Evolutionary conservation across 2,329 filamentous ascomycete species (phyloP).

Genomic region (Hypoxylon sp.): DNA sequence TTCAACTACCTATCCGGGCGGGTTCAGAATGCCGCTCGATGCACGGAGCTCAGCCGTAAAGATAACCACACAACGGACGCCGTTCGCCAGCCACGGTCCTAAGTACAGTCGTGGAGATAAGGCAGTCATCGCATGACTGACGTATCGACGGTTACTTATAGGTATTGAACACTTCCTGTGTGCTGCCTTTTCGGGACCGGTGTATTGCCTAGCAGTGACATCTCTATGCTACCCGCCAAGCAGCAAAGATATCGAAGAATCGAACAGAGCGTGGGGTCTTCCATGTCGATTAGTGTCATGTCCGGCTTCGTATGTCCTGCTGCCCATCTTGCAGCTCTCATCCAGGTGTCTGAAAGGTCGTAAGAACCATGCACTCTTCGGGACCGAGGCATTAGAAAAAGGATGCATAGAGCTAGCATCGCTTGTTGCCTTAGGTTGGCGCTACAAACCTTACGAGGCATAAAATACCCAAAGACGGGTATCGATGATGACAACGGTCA

Average conservation of each 20-base stretch:
- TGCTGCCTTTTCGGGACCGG: neutral
- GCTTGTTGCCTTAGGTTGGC: slow-evolving; percentile 9
- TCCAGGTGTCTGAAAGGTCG: neutral
- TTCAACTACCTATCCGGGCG: slow-evolving; percentile 11
- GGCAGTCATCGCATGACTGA: slow-evolving; percentile 23
- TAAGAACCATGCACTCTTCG: neutral
- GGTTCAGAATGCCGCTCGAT: slow-evolving; percentile 29
- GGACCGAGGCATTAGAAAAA: neutral
- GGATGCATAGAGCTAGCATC: neutral
- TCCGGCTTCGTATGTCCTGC: neutral
- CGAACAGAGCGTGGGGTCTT: neutral
- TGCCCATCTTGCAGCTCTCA: neutral
- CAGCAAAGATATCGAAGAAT: neutral
- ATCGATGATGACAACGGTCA: slow-evolving; percentile 3
- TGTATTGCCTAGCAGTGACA: neutral
- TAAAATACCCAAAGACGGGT: neutral
- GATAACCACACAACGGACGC: slow-evolving; percentile 26
- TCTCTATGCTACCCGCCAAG: neutral
- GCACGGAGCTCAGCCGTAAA: slow-evolving; percentile 28
- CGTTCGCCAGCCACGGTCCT: slow-evolving; percentile 22
- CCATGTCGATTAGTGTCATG: neutral
- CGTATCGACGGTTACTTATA: slow-evolving; percentile 23
- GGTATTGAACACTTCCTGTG: neutral
- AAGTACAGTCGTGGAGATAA: slow-evolving; percentile 33
- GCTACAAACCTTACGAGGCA: slow-evolving; percentile 9